phyloP scores from a whole-genome alignment of 306 rosid species.

The Rubus idaeus region DNA sequence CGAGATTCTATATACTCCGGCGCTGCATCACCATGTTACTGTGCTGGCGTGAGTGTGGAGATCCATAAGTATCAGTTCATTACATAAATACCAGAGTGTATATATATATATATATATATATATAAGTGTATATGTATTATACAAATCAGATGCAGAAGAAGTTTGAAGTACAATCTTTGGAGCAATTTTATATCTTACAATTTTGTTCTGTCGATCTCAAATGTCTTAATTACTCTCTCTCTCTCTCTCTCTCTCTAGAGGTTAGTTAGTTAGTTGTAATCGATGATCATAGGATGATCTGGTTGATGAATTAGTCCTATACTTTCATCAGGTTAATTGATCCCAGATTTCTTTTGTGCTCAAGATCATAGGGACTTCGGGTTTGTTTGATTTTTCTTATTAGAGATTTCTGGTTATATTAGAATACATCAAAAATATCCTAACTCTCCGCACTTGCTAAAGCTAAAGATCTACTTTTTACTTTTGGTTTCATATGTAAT shows the following conservation, averaged over 20 bases:
- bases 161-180: not conserved
- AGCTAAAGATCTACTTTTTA: not conserved
- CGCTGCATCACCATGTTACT: slow-evolving; percentile 74
- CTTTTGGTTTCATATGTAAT: not conserved
- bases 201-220: not conserved
- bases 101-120: not conserved
- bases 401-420: not conserved
- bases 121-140: slow-evolving; percentile 1
- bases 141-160: not conserved
- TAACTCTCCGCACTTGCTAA: not conserved
- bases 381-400: not conserved
- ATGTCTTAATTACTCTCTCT: not conserved
- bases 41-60: slow-evolving; percentile 63
- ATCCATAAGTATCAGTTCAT: slow-evolving; percentile 18
- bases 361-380: not conserved
- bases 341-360: not conserved
- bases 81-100: not conserved
- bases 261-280: not conserved
- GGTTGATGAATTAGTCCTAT: not conserved
- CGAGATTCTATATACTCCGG: slow-evolving; percentile 71
- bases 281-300: not conserved
- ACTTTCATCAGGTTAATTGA: not conserved
- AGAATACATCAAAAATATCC: not conserved
- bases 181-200: not conserved
- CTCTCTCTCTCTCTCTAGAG: not conserved